Conservation (phyloP, 495 filamentous ascomycete species). For the Staphylotrichum tortipilum region DNA sequence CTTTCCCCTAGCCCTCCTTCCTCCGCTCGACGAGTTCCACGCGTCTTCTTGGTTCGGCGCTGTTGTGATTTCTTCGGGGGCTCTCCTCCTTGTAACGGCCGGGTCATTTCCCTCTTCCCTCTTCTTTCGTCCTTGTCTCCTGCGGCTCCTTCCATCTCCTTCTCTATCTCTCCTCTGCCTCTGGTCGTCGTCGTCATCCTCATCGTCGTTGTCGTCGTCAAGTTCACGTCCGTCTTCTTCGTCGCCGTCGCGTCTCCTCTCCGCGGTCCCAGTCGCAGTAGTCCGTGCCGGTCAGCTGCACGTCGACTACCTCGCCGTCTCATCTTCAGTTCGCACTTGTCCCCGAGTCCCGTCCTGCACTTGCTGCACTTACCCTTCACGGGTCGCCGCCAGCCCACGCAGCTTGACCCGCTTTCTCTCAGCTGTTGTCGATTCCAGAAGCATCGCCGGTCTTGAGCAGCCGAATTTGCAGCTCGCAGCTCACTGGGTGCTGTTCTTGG, state of each 20-base stretch:
- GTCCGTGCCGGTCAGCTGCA: no score
- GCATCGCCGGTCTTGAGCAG: not conserved
- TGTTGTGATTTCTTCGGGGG: constrained; percentile 41
- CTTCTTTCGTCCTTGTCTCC: constrained; percentile 23
- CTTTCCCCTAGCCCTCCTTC: constrained; percentile 18
- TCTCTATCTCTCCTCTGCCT: constrained; percentile 25
- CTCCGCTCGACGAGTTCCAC: constrained; percentile 26
- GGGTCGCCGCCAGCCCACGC: no score
- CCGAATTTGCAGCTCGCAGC: not conserved
- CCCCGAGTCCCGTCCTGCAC: no score
- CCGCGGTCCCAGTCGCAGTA: constrained; percentile 11
- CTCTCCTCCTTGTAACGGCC: constrained; percentile 40
- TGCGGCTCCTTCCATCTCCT: constrained; percentile 24
- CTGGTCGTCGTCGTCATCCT: no score
- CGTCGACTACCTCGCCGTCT: constrained; percentile 8
- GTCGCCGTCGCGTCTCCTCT: constrained; percentile 8
- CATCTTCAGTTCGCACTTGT: constrained; percentile 12
- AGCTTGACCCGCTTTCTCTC: constrained; percentile 8
- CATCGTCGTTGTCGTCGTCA: no score
- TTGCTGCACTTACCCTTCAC: no score
- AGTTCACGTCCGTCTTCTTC: no score
- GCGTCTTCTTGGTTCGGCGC: constrained; percentile 22
- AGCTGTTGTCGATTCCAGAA: not conserved
- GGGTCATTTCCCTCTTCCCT: constrained; percentile 40
- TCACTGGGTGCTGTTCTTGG: constrained; percentile 1